Conservation (phyloP, 192 early-diverging fungal genomes). For the Coemansia pectinata region DNA sequence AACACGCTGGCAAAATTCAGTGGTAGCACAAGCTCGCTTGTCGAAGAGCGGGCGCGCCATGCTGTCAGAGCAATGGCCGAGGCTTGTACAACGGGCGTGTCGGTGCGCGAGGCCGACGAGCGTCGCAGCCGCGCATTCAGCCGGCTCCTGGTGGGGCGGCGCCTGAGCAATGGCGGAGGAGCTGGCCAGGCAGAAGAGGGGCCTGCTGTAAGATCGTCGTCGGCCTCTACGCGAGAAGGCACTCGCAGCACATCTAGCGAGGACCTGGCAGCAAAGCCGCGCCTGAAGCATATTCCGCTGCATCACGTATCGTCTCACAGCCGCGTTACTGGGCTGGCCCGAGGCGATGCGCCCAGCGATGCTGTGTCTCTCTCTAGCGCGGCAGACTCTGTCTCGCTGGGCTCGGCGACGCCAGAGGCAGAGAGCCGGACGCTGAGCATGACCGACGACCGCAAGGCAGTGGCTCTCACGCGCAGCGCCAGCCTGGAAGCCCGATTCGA, state of each 20-base stretch:
- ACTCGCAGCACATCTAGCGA: constrained; percentile 10
- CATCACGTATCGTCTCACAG: constrained; percentile 30
- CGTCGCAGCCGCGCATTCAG: constrained; percentile 24
- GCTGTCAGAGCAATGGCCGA: constrained; percentile 51
- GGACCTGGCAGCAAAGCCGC: background rate
- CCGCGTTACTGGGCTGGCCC: constrained; percentile 1
- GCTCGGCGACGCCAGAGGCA: constrained; percentile 21
- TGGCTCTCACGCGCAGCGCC: constrained; percentile 39
- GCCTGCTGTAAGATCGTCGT: background rate
- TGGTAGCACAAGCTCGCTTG: constrained; percentile 7
- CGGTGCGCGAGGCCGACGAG: constrained; percentile 37
- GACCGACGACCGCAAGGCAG: constrained; percentile 26
- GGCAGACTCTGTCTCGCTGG: background rate
- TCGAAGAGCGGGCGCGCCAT: constrained; percentile 47
- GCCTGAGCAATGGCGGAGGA: constrained; percentile 3
- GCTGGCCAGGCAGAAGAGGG: background rate
- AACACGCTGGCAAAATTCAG: background rate
- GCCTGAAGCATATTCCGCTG: constrained; percentile 11
- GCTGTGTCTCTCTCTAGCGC: background rate
- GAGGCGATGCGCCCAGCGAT: constrained; percentile 5
- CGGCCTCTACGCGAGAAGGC: constrained; percentile 1
- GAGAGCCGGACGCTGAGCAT: constrained; percentile 49
- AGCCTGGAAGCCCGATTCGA: constrained; percentile 52
- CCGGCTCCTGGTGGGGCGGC: constrained; percentile 28
- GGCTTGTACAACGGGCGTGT: constrained; percentile 44